These are phyloP conservation scores for Plasmodium ovale DNA, from an alignment of 169 alveolate genomes.

Conservation along the genomic window DNA sequence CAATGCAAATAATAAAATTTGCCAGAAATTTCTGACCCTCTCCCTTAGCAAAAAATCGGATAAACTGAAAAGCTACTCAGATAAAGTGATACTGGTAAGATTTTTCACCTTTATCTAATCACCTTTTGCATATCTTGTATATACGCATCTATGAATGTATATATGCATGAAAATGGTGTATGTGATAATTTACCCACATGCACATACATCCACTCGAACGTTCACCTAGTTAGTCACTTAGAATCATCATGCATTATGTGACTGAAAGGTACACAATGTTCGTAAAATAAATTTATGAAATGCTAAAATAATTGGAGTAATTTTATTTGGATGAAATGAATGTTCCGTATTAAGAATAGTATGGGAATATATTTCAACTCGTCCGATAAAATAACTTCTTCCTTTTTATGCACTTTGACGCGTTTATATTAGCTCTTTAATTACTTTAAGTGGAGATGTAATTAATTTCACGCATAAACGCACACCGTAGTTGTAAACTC, in stretches of 20 bases:
- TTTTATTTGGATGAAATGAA: neutral
- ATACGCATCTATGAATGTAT: neutral
- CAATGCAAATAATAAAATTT: slow-evolving; percentile 60
- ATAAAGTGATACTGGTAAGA: slow-evolving; percentile 64
- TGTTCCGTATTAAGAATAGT: neutral
- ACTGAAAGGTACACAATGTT: too few relatives aligned
- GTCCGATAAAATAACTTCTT: too few relatives aligned
- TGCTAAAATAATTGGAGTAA: neutral
- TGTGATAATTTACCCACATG: neutral
- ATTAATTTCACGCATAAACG: slow-evolving; percentile 74
- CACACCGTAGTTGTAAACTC: too few relatives aligned
- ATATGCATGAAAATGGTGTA: neutral
- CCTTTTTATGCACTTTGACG: neutral
- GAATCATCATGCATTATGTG: too few relatives aligned
- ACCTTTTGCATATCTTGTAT: neutral
- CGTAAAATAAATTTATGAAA: slow-evolving; percentile 28
- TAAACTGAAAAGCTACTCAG: slow-evolving; percentile 43
- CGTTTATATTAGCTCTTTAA: slow-evolving; percentile 67
- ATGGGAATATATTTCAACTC: neutral
- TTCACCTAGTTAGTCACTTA: too few relatives aligned
- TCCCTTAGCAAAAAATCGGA: slow-evolving; percentile 22
- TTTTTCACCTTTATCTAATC: neutral
- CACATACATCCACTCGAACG: neutral
- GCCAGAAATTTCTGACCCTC: slow-evolving; percentile 65
- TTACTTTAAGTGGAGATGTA: slow-evolving; percentile 35